A percentile compares a stretch with the other conserved stretches of the same genome.
These are phyloP conservation scores for Dendrothele bispora DNA, from an alignment of 768 basidiomycete species.

Conservation along the genomic window DNA sequence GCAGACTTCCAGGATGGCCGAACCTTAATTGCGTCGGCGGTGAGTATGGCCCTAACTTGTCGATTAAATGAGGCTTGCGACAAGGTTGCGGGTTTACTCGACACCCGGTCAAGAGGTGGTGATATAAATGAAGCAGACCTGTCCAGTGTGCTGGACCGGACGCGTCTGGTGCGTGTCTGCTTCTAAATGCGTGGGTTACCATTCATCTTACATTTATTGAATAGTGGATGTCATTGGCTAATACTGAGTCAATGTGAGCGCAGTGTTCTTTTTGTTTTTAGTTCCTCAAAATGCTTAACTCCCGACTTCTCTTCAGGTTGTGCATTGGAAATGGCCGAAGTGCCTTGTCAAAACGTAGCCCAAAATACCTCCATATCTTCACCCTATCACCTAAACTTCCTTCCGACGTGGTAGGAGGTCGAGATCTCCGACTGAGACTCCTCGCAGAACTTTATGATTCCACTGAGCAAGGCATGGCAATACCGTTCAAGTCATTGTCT, in stretches of 20 bases:
- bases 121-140: constrained; percentile 22
- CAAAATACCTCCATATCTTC: constrained; percentile 24
- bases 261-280: too few species aligned
- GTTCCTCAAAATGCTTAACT: too few species aligned
- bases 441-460: constrained; percentile 28
- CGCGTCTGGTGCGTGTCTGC: constrained; percentile 31
- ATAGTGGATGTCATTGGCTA: constrained; percentile 36
- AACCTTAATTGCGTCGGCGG: constrained; percentile 20
- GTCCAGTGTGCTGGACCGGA: constrained; percentile 32
- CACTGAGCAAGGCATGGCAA: constrained; percentile 23
- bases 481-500: constrained; percentile 23
- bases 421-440: constrained; percentile 34
- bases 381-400: constrained; percentile 27
- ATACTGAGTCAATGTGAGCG: constrained; percentile 35
- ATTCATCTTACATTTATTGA: constrained; percentile 9
- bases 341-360: constrained; percentile 30
- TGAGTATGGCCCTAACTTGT: constrained; percentile 44
- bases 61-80: constrained; percentile 35
- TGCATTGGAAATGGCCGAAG: constrained; percentile 37
- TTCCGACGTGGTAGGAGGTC: constrained; percentile 16
- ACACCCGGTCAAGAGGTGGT: constrained; percentile 18
- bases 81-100: constrained; percentile 25
- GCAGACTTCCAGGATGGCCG: constrained; percentile 3
- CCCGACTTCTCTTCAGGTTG: too few species aligned
- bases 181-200: not conserved